phyloP scores from a whole-genome alignment of 331 rosid species.

The Phaseolus coccineus region DNA sequence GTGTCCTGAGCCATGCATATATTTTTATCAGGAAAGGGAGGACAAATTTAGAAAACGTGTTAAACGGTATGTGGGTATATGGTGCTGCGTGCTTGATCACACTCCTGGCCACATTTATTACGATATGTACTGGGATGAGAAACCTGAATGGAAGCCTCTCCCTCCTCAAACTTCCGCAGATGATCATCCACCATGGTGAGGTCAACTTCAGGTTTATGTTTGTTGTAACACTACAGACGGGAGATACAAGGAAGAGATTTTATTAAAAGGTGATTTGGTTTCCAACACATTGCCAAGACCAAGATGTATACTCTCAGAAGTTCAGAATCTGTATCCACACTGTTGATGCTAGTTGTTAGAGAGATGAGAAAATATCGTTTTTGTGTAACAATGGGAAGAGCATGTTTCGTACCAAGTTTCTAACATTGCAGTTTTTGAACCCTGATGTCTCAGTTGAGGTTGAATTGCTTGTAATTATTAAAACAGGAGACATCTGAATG shows the following conservation, averaged over 20 bases:
- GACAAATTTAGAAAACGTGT: constrained; percentile 77
- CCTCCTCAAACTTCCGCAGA: constrained; percentile 87
- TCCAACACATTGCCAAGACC: constrained; percentile 30
- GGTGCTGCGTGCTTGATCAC: constrained; percentile 89
- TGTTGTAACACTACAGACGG: constrained; percentile 7
- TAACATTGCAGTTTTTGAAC: background rate
- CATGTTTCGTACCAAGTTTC: constrained; percentile 32
- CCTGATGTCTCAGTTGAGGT: background rate
- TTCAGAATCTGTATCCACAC: constrained; percentile 27
- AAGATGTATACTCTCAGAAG: constrained; percentile 11
- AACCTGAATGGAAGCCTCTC: constrained; percentile 86
- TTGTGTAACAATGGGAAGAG: constrained; percentile 34
- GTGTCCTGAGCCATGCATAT: constrained; percentile 27
- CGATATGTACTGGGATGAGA: constrained; percentile 98
- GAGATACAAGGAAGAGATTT: constrained; percentile 7
- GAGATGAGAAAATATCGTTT: constrained; percentile 26
- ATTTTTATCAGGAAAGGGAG: constrained; percentile 66
- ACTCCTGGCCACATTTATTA: constrained; percentile 91
- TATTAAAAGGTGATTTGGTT: constrained; percentile 34
- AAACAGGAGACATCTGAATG: constrained; percentile 14
- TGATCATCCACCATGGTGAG: constrained; percentile 88
- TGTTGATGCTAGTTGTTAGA: constrained; percentile 29
- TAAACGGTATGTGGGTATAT: constrained; percentile 85
- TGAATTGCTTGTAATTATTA: constrained; percentile 28
- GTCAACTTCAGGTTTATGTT: constrained; percentile 39